Evolutionary conservation across 2,329 filamentous ascomycete genomes (phyloP), one percentile per base, ranked within the genome.

Genomic region (Claviceps sp.): DNA sequence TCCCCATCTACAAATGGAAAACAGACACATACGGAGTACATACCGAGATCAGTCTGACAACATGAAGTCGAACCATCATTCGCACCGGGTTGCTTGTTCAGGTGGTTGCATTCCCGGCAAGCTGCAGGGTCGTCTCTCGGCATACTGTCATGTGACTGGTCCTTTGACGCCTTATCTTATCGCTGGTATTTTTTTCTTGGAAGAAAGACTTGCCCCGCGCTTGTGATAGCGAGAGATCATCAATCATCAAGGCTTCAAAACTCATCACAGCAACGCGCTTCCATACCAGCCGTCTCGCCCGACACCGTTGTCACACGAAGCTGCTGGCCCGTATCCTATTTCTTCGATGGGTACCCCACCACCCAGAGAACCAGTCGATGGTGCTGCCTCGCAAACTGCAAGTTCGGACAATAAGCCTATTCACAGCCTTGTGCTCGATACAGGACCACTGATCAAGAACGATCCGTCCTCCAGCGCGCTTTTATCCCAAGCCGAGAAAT

Each of bases 391-490:
- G 30, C 52, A 49, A 13, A 18, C 52, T 50, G n/a, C 37, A 47
- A 43, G 56, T 43, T 5, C 52, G 45, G 18, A 44, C 45, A 46
- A 55, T 47, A 95, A 90, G 65, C 77, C 84, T 0, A 81, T 95
- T 48, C 83, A 94, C 70, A 85, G 84, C 51, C 80, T 97, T 49
- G 78, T 97, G 30, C 77, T 98, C 58, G 93, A 98, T 65, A 86
- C 93, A 3, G 91, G 90, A 26, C 89, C 91, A 7, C 82, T 98
- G 55, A 90, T 98, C 67, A 91, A 91, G 65, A 96, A 96, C 70
- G 85, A 93, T 57, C 89, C 91, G 13, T 75, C 87, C 11, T 80
- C 93, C 24, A 94, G 88, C 46, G 88, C 86, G 0, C 80, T 98
- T 11, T 73, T 95, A 49, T 77, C 79, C 40, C 82, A 88, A 64